Base-by-base conservation (phyloP, 2,329 filamentous ascomycete species). In the Colletotrichum lindemuthianum region DNA sequence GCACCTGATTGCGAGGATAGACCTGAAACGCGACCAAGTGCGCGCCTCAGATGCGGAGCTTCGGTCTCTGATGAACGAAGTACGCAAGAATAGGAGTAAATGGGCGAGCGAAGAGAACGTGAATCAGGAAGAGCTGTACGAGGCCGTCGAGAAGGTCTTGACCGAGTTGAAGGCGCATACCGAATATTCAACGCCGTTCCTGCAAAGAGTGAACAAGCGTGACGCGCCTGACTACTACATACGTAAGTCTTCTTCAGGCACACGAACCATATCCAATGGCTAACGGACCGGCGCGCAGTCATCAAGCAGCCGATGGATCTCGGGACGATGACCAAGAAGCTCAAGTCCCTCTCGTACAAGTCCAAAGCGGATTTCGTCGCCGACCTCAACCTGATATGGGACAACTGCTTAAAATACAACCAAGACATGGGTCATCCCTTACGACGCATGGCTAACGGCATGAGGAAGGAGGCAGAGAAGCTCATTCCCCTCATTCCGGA, bases 221-320 rank as follows among this genome's bases (percentile, higher is more conserved):
- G 96, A 99, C 76, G 96, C 93, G 11, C 96, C 95, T 24, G 94
- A 98, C 78, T 99, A 99, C 78, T 93, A 96, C 77, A 90, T 88
- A 70, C 88, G 96, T 91, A 88, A 90, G 88, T 79, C 69, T 57
- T 43, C 16, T 41, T 44, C 47, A 59, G 64, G 50, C 36, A 49
- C 47, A 53, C 58, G 34, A 34, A 59, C 45, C 41, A 50, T 24
- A 8, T 37, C 33, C 34, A 57, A 49, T 65, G 47, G 56, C 71
- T 75, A 69, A 77, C 24, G 50, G 48, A 45, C 47, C 36, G 36
- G 43, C 58, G 41, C 55, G 82, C 73, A 93, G 90, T 92, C 69
- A 97, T 98, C 78, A 97, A 96, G 79, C 91, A 94, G 50, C 96
- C 96, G 2, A 99, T 99, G 96, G 96, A 99, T 75, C 88, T 99